Percentiles rank a stretch among this genome's conserved stretches.
phyloP scores from a whole-genome alignment of 192 early-diverging fungal genomes.

The Coemansia sp. region DNA sequence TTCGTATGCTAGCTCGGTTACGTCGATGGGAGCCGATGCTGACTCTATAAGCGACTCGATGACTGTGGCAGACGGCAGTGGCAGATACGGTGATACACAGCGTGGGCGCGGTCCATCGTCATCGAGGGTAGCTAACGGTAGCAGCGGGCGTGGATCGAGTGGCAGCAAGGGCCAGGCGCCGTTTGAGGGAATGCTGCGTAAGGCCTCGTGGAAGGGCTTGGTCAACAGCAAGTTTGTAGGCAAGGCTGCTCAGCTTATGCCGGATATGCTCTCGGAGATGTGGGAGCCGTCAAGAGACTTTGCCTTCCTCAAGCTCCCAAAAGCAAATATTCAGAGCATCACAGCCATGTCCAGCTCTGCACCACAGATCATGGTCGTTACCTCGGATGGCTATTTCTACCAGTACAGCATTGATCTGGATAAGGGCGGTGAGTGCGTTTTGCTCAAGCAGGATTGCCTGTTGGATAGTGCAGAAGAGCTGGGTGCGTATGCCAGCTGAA shows the following conservation, averaged over 20 bases:
- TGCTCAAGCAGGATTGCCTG: conserved; percentile 75
- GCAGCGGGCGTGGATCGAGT: conserved; percentile 6
- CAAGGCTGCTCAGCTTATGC: conserved; percentile 82
- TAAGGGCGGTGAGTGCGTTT: conserved; percentile 82
- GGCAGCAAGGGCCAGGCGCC: conserved; percentile 43
- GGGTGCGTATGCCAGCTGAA: conserved; percentile 47
- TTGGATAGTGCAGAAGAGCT: conserved; percentile 53
- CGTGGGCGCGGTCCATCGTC: not conserved
- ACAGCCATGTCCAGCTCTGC: conserved; percentile 72
- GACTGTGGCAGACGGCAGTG: conserved; percentile 2
- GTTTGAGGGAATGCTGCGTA: conserved; percentile 60
- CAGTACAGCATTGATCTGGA: conserved; percentile 86
- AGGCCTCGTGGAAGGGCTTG: conserved; percentile 55
- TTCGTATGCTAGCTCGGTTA: conserved; percentile 36
- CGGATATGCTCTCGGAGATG: conserved; percentile 84
- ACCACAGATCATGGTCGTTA: conserved; percentile 86
- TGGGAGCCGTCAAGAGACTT: conserved; percentile 96
- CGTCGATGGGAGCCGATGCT: conserved; percentile 12
- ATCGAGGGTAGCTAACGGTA: conserved; percentile 5
- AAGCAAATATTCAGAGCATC: conserved; percentile 69
- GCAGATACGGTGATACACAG: not conserved
- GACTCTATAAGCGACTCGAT: conserved; percentile 18
- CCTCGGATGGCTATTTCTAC: conserved; percentile 88
- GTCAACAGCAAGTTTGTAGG: conserved; percentile 66
- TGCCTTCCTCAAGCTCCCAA: conserved; percentile 86